Evolutionary conservation across 192 early-diverging fungal genomes (phyloP).

Genomic region (Mortierella alpina): DNA sequence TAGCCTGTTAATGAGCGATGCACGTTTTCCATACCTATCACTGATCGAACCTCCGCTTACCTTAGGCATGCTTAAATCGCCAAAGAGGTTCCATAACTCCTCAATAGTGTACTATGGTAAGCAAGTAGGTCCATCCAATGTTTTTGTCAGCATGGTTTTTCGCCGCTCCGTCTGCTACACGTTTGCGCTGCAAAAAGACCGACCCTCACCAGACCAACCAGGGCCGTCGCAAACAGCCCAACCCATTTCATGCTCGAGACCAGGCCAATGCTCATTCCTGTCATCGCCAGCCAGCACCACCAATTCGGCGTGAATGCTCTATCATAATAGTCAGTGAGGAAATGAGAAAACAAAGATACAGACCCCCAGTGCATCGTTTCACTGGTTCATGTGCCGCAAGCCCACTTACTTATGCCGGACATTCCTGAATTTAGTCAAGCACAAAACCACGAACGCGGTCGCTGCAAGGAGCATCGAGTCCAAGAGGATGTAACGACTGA

Average conservation of each 20-base stretch:
- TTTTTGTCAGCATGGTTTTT: too few relatives aligned
- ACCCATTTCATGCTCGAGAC: slow-evolving; percentile 94
- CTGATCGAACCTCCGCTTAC: slow-evolving; percentile 6
- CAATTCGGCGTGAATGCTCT: slow-evolving; percentile 86
- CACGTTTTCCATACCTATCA: not conserved
- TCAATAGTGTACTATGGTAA: slow-evolving; percentile 75
- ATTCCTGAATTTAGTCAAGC: slow-evolving; percentile 79
- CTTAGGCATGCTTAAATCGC: slow-evolving; percentile 67
- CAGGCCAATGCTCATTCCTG: slow-evolving; percentile 87
- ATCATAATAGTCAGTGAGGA: not conserved
- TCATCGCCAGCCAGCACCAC: slow-evolving; percentile 86
- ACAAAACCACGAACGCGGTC: slow-evolving; percentile 72
- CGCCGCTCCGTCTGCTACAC: too few relatives aligned
- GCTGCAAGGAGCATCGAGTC: slow-evolving; percentile 96
- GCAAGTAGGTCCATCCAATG: too few relatives aligned
- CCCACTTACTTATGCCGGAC: slow-evolving; percentile 59
- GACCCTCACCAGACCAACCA: slow-evolving; percentile 76
- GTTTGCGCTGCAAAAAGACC: not conserved
- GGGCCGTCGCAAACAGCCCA: slow-evolving; percentile 86
- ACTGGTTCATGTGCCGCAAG: not conserved
- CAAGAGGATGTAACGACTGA: slow-evolving; percentile 90
- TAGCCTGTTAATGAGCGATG: not conserved
- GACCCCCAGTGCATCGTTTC: too few relatives aligned
- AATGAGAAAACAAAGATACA: slow-evolving; percentile 16
- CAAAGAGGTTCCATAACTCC: slow-evolving; percentile 90